Evolutionary conservation across 495 filamentous ascomycete species (phyloP), one percentile per base, ranked within the genome.

Genomic region (Echria macrotheca): DNA sequence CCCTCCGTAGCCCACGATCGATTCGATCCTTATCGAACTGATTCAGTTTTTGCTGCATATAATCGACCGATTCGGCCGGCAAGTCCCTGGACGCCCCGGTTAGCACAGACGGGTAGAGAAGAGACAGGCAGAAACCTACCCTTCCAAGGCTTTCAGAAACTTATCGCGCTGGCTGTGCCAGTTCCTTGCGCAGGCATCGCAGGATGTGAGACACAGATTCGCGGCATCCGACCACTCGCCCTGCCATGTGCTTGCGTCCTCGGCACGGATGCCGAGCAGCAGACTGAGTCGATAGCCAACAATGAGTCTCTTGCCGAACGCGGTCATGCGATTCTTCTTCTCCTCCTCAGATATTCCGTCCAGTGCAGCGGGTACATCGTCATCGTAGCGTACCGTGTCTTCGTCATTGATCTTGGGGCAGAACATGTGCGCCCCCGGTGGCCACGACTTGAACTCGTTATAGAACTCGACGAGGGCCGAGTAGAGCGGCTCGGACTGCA

Each of bases 131-230:
- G 24, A 17, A 7, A 47, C 47, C 21, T 49, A 50, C 56, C 1
- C 49, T 76, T 74, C 59, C 84, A 83, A 15, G 9, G 41, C 43
- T 18, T 54, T 50, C 24, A 64, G 22, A 36, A 63, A 66, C 3
- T 42, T 44, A 1, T 49, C 35, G 14, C 63, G 56, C 17, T 77
- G 78, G 38, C 78, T 83, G 67, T 96, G 87, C 69, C 90, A 96
- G 32, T 82, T 79, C 29, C 79, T 79, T 49, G 89, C 82, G 62
- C 91, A 96, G 32, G 79, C 71, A 54, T 94, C 85, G 67, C 91
- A 96, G 28, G 69, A 77, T 22, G 69, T 78, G 29, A 96, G 70
- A 40, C 63, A 68, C 18, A 25, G 32, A 33, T 73, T 66, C 36
- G 69, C 60, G 3, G 66, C 55, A 19, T 79, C 66, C 2, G 67